These are phyloP conservation scores for Emydomyces testavorans DNA, from an alignment of 2,329 filamentous ascomycete genomes.

Conservation along the genomic window DNA sequence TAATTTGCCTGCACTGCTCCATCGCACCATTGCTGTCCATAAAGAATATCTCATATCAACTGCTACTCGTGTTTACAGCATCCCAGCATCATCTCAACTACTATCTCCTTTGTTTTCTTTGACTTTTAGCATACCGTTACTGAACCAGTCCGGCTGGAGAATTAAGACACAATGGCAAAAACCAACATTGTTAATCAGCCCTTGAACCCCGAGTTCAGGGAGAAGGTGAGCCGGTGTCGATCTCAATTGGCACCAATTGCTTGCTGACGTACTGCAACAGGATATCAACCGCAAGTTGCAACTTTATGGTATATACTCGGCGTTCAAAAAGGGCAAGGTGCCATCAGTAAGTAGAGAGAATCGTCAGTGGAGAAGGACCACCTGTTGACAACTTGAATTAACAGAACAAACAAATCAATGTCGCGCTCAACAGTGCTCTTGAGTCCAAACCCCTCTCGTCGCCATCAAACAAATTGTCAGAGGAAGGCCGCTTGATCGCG, in stretches of 20 bases:
- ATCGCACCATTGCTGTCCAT: not conserved
- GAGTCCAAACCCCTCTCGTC: slow-evolving; percentile 55
- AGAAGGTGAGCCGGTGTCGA: slow-evolving; percentile 3
- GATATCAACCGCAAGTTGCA: slow-evolving; percentile 91
- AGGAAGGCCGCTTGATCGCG: slow-evolving; percentile 70
- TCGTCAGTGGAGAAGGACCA: not conserved
- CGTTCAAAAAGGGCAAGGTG: slow-evolving; percentile 57
- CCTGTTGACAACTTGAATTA: slow-evolving; percentile 13
- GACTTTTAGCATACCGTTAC: not conserved
- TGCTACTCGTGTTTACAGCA: not conserved
- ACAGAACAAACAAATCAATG: slow-evolving; percentile 88
- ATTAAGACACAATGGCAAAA: slow-evolving; percentile 2
- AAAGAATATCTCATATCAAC: not conserved
- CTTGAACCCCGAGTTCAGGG: slow-evolving; percentile 9
- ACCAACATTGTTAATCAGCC: slow-evolving; percentile 12
- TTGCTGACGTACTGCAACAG: slow-evolving; percentile 18
- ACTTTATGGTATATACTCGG: slow-evolving; percentile 72
- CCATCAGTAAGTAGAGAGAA: slow-evolving; percentile 57
- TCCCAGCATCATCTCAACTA: not conserved
- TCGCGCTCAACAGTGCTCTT: slow-evolving; percentile 82
- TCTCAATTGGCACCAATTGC: not conserved
- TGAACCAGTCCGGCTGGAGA: not conserved
- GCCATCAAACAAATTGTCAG: slow-evolving; percentile 65
- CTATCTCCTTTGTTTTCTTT: not conserved
- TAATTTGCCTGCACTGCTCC: not conserved